Percentiles rank a stretch among this genome's conserved stretches.
Evolutionary conservation across 148 eudicot species (phyloP).

Genomic region (Rhododendron mucronatum): DNA sequence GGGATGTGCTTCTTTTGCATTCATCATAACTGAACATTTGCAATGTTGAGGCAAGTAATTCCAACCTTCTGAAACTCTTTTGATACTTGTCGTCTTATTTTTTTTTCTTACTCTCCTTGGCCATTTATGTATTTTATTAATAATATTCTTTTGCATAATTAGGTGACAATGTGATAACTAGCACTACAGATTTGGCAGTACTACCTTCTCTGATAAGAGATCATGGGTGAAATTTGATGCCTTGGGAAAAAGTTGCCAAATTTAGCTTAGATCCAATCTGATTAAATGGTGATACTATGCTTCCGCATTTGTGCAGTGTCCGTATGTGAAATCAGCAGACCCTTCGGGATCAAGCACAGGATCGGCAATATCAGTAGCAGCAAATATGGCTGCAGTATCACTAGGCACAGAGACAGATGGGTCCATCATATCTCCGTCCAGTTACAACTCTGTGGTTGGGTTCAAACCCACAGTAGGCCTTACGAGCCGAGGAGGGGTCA

Average conservation of each 20-base stretch:
- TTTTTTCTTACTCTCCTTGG: not conserved
- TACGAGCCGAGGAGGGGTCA: constrained; percentile 43
- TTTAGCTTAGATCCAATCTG: not conserved
- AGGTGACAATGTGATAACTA: not conserved
- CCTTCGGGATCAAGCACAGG: constrained; percentile 63
- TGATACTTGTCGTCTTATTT: not conserved
- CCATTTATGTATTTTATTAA: not conserved
- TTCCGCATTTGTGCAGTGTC: constrained; percentile 21
- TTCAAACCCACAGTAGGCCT: constrained; percentile 49
- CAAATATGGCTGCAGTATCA: constrained; percentile 48
- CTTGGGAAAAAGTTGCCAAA: not conserved
- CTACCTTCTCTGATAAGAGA: not conserved
- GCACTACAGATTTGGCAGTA: not conserved
- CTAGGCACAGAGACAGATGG: constrained; percentile 57
- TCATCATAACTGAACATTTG: not conserved
- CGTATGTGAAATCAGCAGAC: constrained; percentile 27
- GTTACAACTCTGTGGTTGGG: constrained; percentile 38
- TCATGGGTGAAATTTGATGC: not conserved
- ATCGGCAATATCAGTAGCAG: constrained; percentile 58
- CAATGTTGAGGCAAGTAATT: not conserved
- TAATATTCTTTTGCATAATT: not conserved
- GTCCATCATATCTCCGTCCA: constrained; percentile 43
- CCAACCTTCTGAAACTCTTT: not conserved
- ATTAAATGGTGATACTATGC: not conserved
- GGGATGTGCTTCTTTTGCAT: not conserved